Base-by-base conservation (phyloP, 192 early-diverging fungal species). In the Entomortierella beljakovae region DNA sequence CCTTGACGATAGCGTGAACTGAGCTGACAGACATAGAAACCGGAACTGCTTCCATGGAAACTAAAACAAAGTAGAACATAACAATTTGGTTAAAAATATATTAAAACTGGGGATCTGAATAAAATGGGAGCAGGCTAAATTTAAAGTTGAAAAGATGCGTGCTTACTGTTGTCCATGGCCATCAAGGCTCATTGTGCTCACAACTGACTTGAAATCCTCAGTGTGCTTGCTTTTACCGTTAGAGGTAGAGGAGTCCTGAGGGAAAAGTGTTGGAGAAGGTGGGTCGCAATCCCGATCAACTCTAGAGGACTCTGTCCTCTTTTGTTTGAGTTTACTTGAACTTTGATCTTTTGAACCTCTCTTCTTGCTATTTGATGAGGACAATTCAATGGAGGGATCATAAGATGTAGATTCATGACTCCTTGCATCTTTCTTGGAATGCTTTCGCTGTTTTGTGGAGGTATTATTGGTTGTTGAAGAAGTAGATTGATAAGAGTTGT, bases 31-130 rank as follows among this genome's bases (percentile, higher is more conserved):
- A 94, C 81, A 81, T 92, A 92, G 70, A 91, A 87, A 9, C 93
- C 93, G 28, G 91, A 92, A 57, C 90, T 90, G 50, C 89, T 88
- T 29, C 93, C 93, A 28, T 90, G 85, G 66, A 91, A 94, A 35
- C 93, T 83, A 63, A 10, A 22, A 18, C 49, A 18, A 15, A 35
- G 37, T 10, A 57, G n/a, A n/a, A n/a, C n/a, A n/a, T n/a, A n/a
- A n/a, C n/a, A n/a, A n/a, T n/a, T 28, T 18, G 18, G n/a, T 52
- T 51, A 42, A 52, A 54, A 37, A 23, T 15, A 20, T 38, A 38
- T 38, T 38, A 46, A 46, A 46, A 11, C n/a, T n/a, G n/a, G n/a
- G n/a, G n/a, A n/a, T n/a, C n/a, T n/a, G n/a, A n/a, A n/a, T n/a
- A n/a, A n/a, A n/a, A n/a, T n/a, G n/a, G n/a, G n/a, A n/a, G n/a